A percentile compares a stretch with the other conserved stretches of the same genome.
phyloP scores from a whole-genome alignment of 345 rosid species.

The Syzygium jambos region DNA sequence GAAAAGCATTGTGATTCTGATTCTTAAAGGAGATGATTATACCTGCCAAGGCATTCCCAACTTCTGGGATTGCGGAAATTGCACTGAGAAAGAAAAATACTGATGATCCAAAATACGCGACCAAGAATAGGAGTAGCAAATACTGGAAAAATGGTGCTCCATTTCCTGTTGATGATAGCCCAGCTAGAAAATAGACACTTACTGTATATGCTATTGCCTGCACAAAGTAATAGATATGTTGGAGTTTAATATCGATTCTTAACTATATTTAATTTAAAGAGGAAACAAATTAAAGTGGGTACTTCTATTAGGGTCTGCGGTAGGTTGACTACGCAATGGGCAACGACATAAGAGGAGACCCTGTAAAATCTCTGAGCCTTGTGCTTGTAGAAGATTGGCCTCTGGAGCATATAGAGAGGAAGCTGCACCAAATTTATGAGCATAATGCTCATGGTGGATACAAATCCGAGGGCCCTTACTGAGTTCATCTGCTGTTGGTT shows the following conservation, averaged over 20 bases:
- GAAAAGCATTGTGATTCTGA: background rate
- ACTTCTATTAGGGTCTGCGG: conserved; percentile 27
- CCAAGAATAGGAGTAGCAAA: conserved; percentile 10
- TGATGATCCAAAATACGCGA: conserved; percentile 21
- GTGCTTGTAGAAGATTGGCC: conserved; percentile 25
- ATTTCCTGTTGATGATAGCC: conserved; percentile 12
- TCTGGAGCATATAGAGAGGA: conserved; percentile 25
- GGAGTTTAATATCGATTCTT: background rate
- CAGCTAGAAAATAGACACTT: conserved; percentile 15
- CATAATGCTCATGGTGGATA: conserved; percentile 23
- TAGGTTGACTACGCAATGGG: conserved; percentile 22
- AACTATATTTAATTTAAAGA: background rate
- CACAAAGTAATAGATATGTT: background rate
- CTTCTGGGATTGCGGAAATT: conserved; percentile 26
- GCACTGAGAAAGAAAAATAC: conserved; percentile 19
- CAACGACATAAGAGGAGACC: conserved; percentile 21
- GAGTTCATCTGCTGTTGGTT: conserved; percentile 31
- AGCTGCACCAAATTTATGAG: conserved; percentile 28
- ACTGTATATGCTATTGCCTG: conserved; percentile 17
- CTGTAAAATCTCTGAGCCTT: conserved; percentile 20
- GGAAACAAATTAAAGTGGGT: background rate
- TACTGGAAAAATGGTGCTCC: conserved; percentile 12
- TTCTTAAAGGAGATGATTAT: background rate
- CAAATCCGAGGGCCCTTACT: conserved; percentile 22
- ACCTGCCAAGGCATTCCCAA: conserved; percentile 30